A percentile compares a stretch with the other conserved stretches of the same genome.
Conservation (phyloP, 2,329 filamentous ascomycete species). For the Furcasterigmium sp. region DNA sequence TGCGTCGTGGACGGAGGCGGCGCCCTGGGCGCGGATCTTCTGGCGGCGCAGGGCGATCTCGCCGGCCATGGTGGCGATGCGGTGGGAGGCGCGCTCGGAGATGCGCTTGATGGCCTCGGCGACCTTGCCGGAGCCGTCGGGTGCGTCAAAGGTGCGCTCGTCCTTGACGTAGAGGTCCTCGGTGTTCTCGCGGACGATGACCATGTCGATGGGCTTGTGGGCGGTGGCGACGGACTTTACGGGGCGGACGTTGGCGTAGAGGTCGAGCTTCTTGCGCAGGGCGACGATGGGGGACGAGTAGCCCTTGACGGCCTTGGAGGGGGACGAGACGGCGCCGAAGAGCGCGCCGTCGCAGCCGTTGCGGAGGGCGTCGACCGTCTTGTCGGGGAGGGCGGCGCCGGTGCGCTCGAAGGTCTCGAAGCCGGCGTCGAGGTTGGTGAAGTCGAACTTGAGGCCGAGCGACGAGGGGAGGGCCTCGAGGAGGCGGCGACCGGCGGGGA, state of each 20-base stretch:
- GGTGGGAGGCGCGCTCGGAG: slow-evolving; percentile 73
- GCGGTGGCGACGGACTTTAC: slow-evolving; percentile 75
- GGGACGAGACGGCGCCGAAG: slow-evolving; percentile 93
- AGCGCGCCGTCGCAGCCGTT: slow-evolving; percentile 92
- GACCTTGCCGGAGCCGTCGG: slow-evolving; percentile 68
- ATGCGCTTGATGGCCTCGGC: slow-evolving; percentile 98
- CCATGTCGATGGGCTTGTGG: slow-evolving; percentile 78
- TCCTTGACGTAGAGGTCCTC: slow-evolving; percentile 98
- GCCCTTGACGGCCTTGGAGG: slow-evolving; percentile 81
- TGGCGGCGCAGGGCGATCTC: slow-evolving; percentile 88
- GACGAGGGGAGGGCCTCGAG: slow-evolving; percentile 91
- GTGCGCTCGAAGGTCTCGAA: slow-evolving; percentile 91
- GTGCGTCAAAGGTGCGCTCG: slow-evolving; percentile 74
- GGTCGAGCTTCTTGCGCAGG: slow-evolving; percentile 86
- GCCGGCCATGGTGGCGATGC: slow-evolving; percentile 90
- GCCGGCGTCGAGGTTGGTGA: slow-evolving; percentile 86
- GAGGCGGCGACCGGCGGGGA: slow-evolving; percentile 84
- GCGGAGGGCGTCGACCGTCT: slow-evolving; percentile 83
- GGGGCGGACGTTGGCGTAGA: slow-evolving; percentile 96
- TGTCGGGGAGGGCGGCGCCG: slow-evolving; percentile 81
- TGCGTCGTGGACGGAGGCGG: slow-evolving; percentile 55
- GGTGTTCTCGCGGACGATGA: slow-evolving; percentile 98
- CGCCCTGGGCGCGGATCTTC: slow-evolving; percentile 61
- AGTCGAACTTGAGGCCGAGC: slow-evolving; percentile 89
- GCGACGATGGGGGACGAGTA: slow-evolving; percentile 97